These are phyloP conservation scores for Talinum fruticosum DNA, from an alignment of 148 eudicot species.

Conservation along the genomic window DNA sequence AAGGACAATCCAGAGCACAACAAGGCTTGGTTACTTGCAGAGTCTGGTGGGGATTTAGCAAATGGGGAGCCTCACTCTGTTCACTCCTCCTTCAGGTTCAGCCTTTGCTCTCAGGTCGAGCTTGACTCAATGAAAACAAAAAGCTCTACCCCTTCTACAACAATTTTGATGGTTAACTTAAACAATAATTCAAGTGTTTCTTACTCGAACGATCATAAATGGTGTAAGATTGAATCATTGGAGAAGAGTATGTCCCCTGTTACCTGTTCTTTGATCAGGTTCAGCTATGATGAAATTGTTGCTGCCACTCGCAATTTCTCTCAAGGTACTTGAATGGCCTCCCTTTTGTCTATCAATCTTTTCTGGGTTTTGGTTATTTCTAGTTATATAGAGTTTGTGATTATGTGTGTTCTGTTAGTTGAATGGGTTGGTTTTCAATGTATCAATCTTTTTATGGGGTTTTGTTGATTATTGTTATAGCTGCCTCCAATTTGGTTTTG, in stretches of 20 bases:
- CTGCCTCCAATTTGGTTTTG: slow-evolving; percentile 13
- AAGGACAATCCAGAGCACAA: slow-evolving; percentile 49
- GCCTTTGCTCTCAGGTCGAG: slow-evolving; percentile 85
- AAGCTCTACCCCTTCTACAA: slow-evolving; percentile 47
- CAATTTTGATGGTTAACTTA: slow-evolving; percentile 89
- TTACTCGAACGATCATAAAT: slow-evolving; percentile 52
- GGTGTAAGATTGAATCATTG: slow-evolving; percentile 70
- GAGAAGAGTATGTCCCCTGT: slow-evolving; percentile 88
- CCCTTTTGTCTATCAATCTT: neutral
- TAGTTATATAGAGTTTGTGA: neutral
- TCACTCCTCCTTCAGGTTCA: slow-evolving; percentile 92
- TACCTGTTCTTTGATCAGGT: slow-evolving; percentile 56
- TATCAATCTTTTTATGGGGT: neutral
- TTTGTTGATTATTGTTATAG: neutral
- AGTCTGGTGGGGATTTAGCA: slow-evolving; percentile 70
- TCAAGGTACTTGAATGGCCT: slow-evolving; percentile 51
- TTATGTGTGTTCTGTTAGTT: neutral
- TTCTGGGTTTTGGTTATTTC: slow-evolving; percentile 7
- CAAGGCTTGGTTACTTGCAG: slow-evolving; percentile 93
- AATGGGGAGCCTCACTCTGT: slow-evolving; percentile 73
- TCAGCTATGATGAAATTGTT: slow-evolving; percentile 59
- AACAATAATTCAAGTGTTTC: slow-evolving; percentile 58
- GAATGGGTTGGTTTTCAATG: neutral
- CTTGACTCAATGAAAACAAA: slow-evolving; percentile 58
- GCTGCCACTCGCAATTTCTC: slow-evolving; percentile 76